These are phyloP conservation scores for Fraxinus platypoda DNA, from an alignment of 305 asterid species.

Conservation along the genomic window DNA sequence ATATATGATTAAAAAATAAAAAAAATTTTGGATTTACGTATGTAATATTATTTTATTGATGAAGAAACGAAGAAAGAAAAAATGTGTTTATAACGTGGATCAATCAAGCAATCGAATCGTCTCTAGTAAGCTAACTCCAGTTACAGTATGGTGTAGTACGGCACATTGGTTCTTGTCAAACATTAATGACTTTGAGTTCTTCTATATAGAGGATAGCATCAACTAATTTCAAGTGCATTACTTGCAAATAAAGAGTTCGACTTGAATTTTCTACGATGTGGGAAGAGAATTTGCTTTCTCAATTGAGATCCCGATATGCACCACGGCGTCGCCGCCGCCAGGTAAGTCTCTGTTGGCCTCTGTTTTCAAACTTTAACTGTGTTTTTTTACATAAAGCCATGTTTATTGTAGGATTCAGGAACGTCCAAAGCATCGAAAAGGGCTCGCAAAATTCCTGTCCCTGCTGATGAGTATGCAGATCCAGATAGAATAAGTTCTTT, in stretches of 20 bases:
- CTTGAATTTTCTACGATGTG: neutral
- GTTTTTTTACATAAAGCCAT: neutral
- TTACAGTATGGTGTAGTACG: neutral
- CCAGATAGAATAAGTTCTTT: neutral
- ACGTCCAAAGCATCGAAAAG: neutral
- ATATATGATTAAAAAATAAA: no score
- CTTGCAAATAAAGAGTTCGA: neutral
- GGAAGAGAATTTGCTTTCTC: neutral
- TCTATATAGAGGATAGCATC: neutral
- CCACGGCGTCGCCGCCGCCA: neutral
- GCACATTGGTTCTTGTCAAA: neutral
- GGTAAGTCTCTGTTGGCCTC: neutral
- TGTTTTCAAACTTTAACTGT: neutral
- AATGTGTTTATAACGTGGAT: neutral
- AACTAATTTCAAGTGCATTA: no score
- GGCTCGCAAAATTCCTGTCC: neutral
- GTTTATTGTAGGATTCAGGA: neutral
- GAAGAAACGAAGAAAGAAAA: no score
- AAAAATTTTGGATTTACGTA: no score
- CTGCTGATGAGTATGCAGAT: neutral
- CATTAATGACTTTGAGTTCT: neutral
- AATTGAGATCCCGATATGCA: neutral
- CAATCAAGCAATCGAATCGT: neutral
- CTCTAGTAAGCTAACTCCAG: neutral
- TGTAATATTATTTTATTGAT: no score